Conservation (phyloP, 108 stramenopile species). For the Epithemia pelagica region DNA sequence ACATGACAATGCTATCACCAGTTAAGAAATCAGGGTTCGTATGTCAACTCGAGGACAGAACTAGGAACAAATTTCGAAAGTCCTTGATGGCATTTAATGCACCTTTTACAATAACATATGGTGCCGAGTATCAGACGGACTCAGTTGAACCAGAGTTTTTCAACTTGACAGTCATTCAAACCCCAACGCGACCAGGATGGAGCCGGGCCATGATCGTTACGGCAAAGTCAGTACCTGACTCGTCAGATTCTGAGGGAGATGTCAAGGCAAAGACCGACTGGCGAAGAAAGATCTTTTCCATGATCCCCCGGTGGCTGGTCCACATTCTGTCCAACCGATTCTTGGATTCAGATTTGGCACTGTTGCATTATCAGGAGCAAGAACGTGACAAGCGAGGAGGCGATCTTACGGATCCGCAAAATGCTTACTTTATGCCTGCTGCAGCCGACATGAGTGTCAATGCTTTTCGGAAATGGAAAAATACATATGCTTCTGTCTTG, state of each 20-base stretch:
- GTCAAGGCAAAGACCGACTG: conserved; percentile 6
- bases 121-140: conserved; percentile 13
- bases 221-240: background rate
- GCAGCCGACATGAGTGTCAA: conserved; percentile 20
- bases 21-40: conserved; percentile 19
- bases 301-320: conserved; percentile 17
- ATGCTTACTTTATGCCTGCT: conserved; percentile 25
- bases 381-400: conserved; percentile 14
- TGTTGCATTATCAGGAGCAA: conserved; percentile 33
- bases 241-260: too few relatives aligned
- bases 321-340: conserved; percentile 29
- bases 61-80: conserved; percentile 20
- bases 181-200: conserved; percentile 33
- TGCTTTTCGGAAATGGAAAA: conserved; percentile 22
- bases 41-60: conserved; percentile 25
- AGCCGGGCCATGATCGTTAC: conserved; percentile 19
- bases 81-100: conserved; percentile 15
- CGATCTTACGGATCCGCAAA: background rate
- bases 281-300: conserved; percentile 9
- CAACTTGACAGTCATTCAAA: conserved; percentile 13
- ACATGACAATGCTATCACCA: conserved; percentile 20
- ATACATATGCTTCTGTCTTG: conserved; percentile 13
- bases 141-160: conserved; percentile 5
- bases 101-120: conserved; percentile 17
- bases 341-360: conserved; percentile 29